Percentiles rank a stretch among this genome's conserved stretches.
These are phyloP conservation scores for Cladosporium sp. DNA, from an alignment of 2,329 filamentous ascomycete genomes.

Conservation along the genomic window DNA sequence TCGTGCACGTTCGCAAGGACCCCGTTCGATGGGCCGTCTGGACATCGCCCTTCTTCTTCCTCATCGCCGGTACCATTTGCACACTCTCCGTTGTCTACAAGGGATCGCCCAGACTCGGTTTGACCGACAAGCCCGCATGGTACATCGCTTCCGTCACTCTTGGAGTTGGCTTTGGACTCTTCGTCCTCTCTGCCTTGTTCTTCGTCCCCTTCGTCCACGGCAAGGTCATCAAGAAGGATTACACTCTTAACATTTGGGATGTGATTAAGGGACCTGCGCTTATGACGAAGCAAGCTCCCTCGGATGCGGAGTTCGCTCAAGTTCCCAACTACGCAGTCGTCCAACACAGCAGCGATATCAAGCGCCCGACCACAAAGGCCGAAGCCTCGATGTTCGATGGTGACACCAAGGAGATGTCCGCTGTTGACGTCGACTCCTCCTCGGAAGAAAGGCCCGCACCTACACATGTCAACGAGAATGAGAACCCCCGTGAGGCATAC, in stretches of 20 bases:
- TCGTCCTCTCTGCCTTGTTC: slow-evolving; percentile 40
- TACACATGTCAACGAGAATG: slow-evolving; percentile 19
- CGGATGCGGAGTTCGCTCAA: slow-evolving; percentile 50
- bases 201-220: slow-evolving; percentile 34
- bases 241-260: slow-evolving; percentile 28
- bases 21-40: slow-evolving; percentile 48
- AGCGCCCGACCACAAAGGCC: slow-evolving; percentile 33
- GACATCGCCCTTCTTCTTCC: slow-evolving; percentile 48
- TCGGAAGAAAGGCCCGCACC: neutral
- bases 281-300: slow-evolving; percentile 51
- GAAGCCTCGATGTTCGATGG: slow-evolving; percentile 6
- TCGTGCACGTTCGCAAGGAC: slow-evolving; percentile 48
- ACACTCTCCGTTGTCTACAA: slow-evolving; percentile 58
- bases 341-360: slow-evolving; percentile 52
- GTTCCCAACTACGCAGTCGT: slow-evolving; percentile 76
- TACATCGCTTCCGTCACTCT: slow-evolving; percentile 51
- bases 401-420: slow-evolving; percentile 10
- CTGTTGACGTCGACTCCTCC: slow-evolving; percentile 2
- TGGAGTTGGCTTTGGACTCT: slow-evolving; percentile 32
- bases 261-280: slow-evolving; percentile 34
- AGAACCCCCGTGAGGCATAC: slow-evolving; percentile 46
- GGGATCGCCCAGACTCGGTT: slow-evolving; percentile 39
- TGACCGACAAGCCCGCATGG: slow-evolving; percentile 40
- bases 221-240: slow-evolving; percentile 31
- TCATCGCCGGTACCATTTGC: slow-evolving; percentile 46